phyloP scores from a whole-genome alignment of 2,329 filamentous ascomycete genomes.

The Aspergillus fructus region DNA sequence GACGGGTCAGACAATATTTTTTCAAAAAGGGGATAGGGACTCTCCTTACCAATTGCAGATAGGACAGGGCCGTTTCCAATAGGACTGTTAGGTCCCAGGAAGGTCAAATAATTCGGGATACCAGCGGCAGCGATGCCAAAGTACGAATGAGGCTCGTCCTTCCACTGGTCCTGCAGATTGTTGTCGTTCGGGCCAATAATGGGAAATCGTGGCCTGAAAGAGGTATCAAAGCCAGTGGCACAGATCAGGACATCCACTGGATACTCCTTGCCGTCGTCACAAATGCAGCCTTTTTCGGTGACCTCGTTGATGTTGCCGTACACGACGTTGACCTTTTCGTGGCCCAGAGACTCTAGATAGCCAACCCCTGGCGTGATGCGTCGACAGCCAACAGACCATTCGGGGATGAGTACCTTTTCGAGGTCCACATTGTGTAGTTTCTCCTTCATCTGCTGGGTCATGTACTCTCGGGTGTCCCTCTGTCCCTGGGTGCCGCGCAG shows the following conservation, averaged over 20 bases:
- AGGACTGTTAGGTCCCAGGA: conserved; percentile 30
- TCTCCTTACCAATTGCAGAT: conserved; percentile 12
- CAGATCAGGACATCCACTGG: conserved; percentile 22
- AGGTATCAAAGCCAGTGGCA: conserved; percentile 26
- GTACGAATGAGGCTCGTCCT: conserved; percentile 24
- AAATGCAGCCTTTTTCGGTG: conserved; percentile 27
- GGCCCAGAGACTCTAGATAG: conserved; percentile 50
- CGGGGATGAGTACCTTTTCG: conserved; percentile 18
- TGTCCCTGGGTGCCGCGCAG: background rate
- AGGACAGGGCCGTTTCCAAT: conserved; percentile 29
- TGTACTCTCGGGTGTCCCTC: background rate
- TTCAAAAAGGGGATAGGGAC: background rate
- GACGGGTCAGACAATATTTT: background rate
- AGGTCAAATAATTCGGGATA: conserved; percentile 35
- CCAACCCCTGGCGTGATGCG: conserved; percentile 53
- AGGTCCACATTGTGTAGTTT: background rate
- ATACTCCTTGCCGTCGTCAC: conserved; percentile 20
- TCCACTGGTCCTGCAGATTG: conserved; percentile 29
- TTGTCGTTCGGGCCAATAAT: conserved; percentile 24
- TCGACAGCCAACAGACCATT: conserved; percentile 37
- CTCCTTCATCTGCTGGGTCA: conserved; percentile 11
- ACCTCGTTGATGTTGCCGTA: conserved; percentile 37
- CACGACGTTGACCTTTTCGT: conserved; percentile 37
- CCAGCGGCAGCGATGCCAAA: conserved; percentile 16
- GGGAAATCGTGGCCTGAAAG: conserved; percentile 27